Evolutionary conservation across 192 early-diverging fungal species (phyloP).

Genomic region (Coemansia sp.): DNA sequence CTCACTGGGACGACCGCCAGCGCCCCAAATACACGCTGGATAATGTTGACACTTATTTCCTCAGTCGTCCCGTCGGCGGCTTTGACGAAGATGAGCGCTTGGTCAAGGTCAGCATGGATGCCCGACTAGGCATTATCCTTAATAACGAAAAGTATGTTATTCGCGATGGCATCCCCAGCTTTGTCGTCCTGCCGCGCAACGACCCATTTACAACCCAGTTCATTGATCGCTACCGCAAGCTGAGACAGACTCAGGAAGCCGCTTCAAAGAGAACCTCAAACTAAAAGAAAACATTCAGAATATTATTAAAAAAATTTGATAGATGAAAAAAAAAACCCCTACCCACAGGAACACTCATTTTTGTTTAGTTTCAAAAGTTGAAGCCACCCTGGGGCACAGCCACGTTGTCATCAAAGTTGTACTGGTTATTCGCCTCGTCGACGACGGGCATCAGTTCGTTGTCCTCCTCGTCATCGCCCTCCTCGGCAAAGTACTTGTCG

Average conservation of each 20-base stretch:
- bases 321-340: slow-evolving; percentile 8
- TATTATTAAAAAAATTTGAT: not conserved
- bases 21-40: slow-evolving; percentile 68
- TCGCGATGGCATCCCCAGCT: slow-evolving; percentile 80
- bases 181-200: slow-evolving; percentile 81
- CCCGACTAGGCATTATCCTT: slow-evolving; percentile 67
- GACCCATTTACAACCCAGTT: slow-evolving; percentile 67
- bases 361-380: slow-evolving; percentile 64
- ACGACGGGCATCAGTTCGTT: slow-evolving; percentile 69
- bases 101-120: slow-evolving; percentile 66
- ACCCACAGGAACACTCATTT: too few species aligned
- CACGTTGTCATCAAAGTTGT: slow-evolving; percentile 74
- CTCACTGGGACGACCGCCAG: slow-evolving; percentile 78
- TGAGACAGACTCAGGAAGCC: slow-evolving; percentile 28
- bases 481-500: slow-evolving; percentile 94
- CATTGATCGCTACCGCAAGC: slow-evolving; percentile 63
- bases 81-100: slow-evolving; percentile 62
- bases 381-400: slow-evolving; percentile 79
- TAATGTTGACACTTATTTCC: slow-evolving; percentile 80
- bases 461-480: slow-evolving; percentile 74
- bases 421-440: slow-evolving; percentile 75
- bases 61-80: slow-evolving; percentile 57
- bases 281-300: not conserved
- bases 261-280: slow-evolving; percentile 13
- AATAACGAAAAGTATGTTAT: slow-evolving; percentile 69